These are phyloP conservation scores for Cytauxzoon felis DNA, from an alignment of 169 alveolate genomes.

Conservation along the genomic window DNA sequence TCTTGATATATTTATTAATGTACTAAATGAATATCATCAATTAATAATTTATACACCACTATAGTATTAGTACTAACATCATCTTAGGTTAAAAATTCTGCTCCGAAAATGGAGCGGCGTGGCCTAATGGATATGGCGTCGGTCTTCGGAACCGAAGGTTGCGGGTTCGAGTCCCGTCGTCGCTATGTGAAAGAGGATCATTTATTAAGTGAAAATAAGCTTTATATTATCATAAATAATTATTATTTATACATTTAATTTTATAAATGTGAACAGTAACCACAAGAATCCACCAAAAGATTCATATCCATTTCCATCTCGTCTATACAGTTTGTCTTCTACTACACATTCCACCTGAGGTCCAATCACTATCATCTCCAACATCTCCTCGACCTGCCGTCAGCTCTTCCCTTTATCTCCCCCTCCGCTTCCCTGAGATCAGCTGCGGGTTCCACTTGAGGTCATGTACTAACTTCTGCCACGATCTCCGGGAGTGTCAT, in stretches of 20 bases:
- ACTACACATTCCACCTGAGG: no score
- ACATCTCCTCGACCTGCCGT: no score
- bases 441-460: no score
- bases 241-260: neutral
- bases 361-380: no score
- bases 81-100: neutral
- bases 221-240: neutral
- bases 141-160: constrained; percentile 96
- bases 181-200: constrained; percentile 61
- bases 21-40: neutral
- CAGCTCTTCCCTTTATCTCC: no score
- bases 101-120: constrained; percentile 83
- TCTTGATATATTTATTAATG: neutral
- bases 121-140: constrained; percentile 97
- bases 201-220: neutral
- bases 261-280: no score
- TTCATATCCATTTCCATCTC: no score
- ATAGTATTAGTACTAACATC: neutral
- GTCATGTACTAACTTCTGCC: no score
- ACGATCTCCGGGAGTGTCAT: no score
- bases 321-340: no score
- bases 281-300: no score
- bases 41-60: neutral
- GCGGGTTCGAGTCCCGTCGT: constrained; percentile 97
- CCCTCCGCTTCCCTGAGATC: no score